A percentile compares a stretch with the other conserved stretches of the same genome.
phyloP scores from a whole-genome alignment of 2,329 filamentous ascomycete species.

The Colletotrichum spinosum region DNA sequence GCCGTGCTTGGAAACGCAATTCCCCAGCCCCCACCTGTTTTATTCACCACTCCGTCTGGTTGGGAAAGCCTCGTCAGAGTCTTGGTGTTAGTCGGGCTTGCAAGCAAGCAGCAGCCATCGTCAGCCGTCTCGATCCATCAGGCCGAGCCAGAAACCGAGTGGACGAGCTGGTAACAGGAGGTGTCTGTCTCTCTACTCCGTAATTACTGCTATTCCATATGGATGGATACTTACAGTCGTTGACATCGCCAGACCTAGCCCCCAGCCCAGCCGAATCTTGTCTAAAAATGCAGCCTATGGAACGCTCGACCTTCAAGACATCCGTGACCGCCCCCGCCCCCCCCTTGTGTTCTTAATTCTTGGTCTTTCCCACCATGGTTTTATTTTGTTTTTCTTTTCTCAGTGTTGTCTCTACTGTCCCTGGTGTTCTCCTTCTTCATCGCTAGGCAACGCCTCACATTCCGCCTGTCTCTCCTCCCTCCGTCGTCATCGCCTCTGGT shows the following conservation, averaged over 20 bases:
- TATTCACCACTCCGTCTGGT: neutral
- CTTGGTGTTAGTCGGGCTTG: neutral
- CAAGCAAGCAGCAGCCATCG: conserved; percentile 8
- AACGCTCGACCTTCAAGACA: conserved; percentile 30
- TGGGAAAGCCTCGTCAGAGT: neutral
- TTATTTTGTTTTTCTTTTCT: conserved; percentile 2
- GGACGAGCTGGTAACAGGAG: no score
- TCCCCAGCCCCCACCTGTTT: conserved; percentile 26
- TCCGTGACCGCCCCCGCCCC: conserved; percentile 9
- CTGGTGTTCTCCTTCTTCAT: conserved; percentile 4
- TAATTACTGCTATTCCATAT: no score
- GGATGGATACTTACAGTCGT: no score
- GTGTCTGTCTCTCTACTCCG: neutral
- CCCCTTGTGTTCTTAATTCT: conserved; percentile 34
- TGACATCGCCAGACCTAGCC: neutral
- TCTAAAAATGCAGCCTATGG: conserved; percentile 30
- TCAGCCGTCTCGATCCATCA: neutral
- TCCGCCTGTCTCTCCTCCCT: conserved; percentile 9
- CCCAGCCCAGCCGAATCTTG: conserved; percentile 8
- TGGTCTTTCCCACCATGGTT: conserved; percentile 16
- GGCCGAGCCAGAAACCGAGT: no score
- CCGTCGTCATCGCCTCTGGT: conserved; percentile 16
- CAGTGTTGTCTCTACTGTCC: conserved; percentile 10
- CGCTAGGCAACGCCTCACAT: conserved; percentile 15
- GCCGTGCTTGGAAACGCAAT: conserved; percentile 4